Evolutionary conservation across 208 protist genomes (phyloP).

Genomic region (Tritrichomonas musculus): DNA sequence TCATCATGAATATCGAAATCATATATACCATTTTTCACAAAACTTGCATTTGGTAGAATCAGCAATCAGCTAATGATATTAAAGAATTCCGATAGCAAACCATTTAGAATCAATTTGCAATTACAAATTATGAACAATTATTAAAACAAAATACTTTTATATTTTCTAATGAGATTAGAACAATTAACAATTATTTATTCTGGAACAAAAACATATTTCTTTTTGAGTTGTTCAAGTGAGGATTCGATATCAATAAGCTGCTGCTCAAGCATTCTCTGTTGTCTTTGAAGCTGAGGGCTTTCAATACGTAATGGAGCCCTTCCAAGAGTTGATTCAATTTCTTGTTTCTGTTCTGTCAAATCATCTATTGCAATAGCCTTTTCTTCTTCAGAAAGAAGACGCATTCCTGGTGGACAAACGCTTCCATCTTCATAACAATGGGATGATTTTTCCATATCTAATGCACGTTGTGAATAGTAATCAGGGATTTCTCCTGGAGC

Average conservation of each 20-base stretch:
- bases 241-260: neutral
- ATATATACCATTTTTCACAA: too few relatives aligned
- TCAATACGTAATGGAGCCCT: neutral
- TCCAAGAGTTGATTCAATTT: neutral
- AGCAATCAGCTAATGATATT: too few relatives aligned
- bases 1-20: too few relatives aligned
- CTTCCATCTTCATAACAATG: neutral
- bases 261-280: neutral
- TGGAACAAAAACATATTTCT: constrained; percentile 23
- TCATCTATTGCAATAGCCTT: neutral
- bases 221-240: neutral
- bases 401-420: neutral
- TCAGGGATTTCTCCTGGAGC: neutral
- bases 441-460: neutral
- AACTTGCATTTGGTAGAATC: too few relatives aligned
- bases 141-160: too few relatives aligned
- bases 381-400: neutral
- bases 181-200: too few relatives aligned
- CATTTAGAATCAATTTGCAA: too few relatives aligned
- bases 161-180: too few relatives aligned
- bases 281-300: neutral
- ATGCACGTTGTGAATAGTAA: neutral
- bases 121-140: too few relatives aligned
- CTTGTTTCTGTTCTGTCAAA: neutral
- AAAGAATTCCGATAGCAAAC: too few relatives aligned